phyloP scores from a whole-genome alignment of 192 early-diverging fungal species.

The Kickxella alabastrina region DNA sequence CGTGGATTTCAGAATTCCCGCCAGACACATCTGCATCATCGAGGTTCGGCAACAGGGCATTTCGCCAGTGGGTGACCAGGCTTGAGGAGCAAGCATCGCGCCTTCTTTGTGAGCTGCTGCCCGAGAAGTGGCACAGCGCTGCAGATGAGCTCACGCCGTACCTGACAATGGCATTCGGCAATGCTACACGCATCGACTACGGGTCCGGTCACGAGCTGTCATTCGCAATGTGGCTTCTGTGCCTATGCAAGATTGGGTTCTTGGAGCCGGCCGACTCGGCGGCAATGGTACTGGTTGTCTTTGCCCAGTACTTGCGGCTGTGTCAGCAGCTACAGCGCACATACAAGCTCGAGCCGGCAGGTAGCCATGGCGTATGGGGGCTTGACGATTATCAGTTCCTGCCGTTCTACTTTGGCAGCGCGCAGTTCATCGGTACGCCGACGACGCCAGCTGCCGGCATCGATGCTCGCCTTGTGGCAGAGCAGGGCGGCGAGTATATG shows the following conservation, averaged over 20 bases:
- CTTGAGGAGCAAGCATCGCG: constrained; percentile 38
- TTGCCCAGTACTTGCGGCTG: constrained; percentile 74
- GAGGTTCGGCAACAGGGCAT: constrained; percentile 92
- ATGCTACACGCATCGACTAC: constrained; percentile 91
- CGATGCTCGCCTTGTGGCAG: constrained; percentile 56
- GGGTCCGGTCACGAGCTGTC: constrained; percentile 94
- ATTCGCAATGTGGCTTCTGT: constrained; percentile 82
- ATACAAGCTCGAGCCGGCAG: constrained; percentile 92
- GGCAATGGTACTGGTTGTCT: constrained; percentile 70
- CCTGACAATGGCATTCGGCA: constrained; percentile 73
- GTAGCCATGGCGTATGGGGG: constrained; percentile 96
- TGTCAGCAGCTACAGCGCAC: constrained; percentile 74
- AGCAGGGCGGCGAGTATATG: constrained; percentile 70
- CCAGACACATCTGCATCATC: constrained; percentile 61
- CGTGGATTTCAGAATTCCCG: constrained; percentile 75
- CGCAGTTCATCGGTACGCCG: constrained; percentile 72
- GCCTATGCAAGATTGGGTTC: constrained; percentile 67
- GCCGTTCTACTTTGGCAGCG: constrained; percentile 89
- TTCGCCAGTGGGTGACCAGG: constrained; percentile 69
- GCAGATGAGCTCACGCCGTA: constrained; percentile 72
- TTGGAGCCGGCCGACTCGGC: constrained; percentile 61
- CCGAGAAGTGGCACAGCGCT: constrained; percentile 39
- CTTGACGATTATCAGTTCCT: constrained; percentile 97
- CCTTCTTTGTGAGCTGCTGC: constrained; percentile 26
- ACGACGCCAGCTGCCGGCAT: constrained; percentile 74